These are phyloP conservation scores for Fusarium sublunatum DNA, from an alignment of 2,329 filamentous ascomycete genomes.

Conservation along the genomic window DNA sequence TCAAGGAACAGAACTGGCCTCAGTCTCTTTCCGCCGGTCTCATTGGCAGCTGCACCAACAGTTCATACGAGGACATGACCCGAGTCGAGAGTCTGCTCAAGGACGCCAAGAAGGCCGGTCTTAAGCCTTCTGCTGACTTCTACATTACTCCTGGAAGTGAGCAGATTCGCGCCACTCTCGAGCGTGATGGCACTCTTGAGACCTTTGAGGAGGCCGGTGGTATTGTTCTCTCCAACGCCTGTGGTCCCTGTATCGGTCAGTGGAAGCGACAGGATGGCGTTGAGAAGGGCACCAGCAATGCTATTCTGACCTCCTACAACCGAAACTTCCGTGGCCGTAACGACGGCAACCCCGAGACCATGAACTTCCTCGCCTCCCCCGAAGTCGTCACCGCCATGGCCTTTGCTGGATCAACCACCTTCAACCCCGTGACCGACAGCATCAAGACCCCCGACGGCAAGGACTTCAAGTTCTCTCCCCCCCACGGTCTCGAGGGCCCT, in stretches of 20 bases:
- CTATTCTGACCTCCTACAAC: constrained; percentile 97
- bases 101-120: constrained; percentile 88
- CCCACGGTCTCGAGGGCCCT: constrained; percentile 74
- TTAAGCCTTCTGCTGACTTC: constrained; percentile 95
- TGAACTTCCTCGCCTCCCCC: constrained; percentile 98
- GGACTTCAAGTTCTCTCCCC: constrained; percentile 86
- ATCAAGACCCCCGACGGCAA: constrained; percentile 83
- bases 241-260: constrained; percentile 91
- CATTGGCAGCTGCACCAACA: constrained; percentile 98
- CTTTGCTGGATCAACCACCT: constrained; percentile 90
- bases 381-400: constrained; percentile 97
- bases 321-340: constrained; percentile 98
- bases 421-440: constrained; percentile 93
- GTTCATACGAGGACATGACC: constrained; percentile 87
- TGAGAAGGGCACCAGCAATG: constrained; percentile 86
- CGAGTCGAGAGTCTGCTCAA: constrained; percentile 83
- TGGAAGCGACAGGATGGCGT: constrained; percentile 93
- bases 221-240: constrained; percentile 94
- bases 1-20: constrained; percentile 95
- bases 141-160: constrained; percentile 96
- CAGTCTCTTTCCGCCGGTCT: constrained; percentile 96
- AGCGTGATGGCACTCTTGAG: constrained; percentile 87
- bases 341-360: constrained; percentile 94
- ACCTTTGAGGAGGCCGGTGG: constrained; percentile 98
- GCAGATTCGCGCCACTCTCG: constrained; percentile 94